Evolutionary conservation across 2,329 filamentous ascomycete species (phyloP).

Genomic region (Epichloe coenophiala): DNA sequence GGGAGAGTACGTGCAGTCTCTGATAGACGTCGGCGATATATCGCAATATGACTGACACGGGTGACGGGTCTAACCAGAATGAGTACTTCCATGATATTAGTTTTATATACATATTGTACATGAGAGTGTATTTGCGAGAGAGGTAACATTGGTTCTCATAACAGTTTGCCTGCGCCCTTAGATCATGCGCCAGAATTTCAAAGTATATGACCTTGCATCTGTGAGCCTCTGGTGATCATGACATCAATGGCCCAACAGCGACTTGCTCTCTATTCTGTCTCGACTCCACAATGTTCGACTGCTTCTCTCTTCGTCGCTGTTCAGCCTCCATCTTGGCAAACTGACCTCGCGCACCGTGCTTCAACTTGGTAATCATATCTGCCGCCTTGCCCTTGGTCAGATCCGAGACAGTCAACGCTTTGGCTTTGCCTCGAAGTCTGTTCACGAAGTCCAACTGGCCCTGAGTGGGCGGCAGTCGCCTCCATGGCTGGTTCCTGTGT

Average conservation of each 20-base stretch:
- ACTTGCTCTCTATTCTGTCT: conserved; percentile 37
- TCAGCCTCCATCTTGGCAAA: conserved; percentile 40
- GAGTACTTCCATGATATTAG: too few species aligned
- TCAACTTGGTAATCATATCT: conserved; percentile 89
- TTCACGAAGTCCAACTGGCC: conserved; percentile 59
- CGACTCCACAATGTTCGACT: conserved; percentile 22
- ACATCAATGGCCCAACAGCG: conserved; percentile 37
- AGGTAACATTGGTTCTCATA: neutral
- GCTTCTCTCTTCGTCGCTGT: conserved; percentile 34
- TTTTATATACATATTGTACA: neutral
- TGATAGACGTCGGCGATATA: too few species aligned
- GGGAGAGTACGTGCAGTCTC: neutral
- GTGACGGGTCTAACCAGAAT: too few species aligned
- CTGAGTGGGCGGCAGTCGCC: conserved; percentile 47
- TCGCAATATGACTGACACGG: too few species aligned
- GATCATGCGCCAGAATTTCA: neutral
- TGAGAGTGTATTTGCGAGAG: neutral
- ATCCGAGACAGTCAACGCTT: conserved; percentile 38
- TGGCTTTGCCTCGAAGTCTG: conserved; percentile 39
- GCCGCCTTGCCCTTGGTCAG: conserved; percentile 68
- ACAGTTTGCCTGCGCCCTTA: neutral
- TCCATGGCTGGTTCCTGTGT: conserved; percentile 53
- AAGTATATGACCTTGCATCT: neutral
- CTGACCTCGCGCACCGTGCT: conserved; percentile 61
- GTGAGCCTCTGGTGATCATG: conserved; percentile 5